These are phyloP conservation scores for Diaporthe destruens DNA, from an alignment of 2,329 filamentous ascomycete species.

Conservation along the genomic window DNA sequence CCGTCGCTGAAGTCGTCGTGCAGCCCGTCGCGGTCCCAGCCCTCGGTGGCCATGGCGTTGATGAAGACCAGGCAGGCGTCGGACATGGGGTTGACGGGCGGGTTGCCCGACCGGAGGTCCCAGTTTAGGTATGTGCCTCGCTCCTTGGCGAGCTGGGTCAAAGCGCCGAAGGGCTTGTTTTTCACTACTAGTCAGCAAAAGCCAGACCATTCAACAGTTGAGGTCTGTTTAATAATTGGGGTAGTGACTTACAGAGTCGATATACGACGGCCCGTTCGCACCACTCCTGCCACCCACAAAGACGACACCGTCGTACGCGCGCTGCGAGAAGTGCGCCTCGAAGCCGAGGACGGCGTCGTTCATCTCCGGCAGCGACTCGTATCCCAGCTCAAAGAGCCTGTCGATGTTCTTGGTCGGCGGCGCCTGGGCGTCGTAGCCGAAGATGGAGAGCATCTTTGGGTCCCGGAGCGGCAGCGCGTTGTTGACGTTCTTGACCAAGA, in stretches of 20 bases:
- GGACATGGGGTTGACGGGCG: slow-evolving; percentile 59
- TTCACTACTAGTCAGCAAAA: slow-evolving; percentile 39
- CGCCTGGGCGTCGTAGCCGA: slow-evolving; percentile 73
- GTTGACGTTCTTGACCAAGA: slow-evolving; percentile 81
- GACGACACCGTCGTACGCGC: slow-evolving; percentile 64
- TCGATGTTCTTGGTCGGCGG: slow-evolving; percentile 63
- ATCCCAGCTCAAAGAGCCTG: slow-evolving; percentile 57
- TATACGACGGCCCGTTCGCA: slow-evolving; percentile 63
- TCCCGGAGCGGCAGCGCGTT: slow-evolving; percentile 73
- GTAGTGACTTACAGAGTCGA: slow-evolving; percentile 57
- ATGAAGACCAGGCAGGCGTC: slow-evolving; percentile 76
- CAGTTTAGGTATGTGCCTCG: slow-evolving; percentile 71
- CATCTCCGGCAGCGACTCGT: slow-evolving; percentile 62
- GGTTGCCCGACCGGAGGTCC: slow-evolving; percentile 62
- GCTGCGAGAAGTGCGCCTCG: slow-evolving; percentile 60
- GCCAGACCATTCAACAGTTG: too few species aligned
- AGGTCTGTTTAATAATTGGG: slow-evolving; percentile 37
- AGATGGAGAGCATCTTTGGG: slow-evolving; percentile 68
- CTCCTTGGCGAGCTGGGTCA: slow-evolving; percentile 65
- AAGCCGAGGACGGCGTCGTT: slow-evolving; percentile 57
- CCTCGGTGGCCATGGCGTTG: slow-evolving; percentile 82
- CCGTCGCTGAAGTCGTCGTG: slow-evolving; percentile 76
- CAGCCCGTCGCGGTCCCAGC: slow-evolving; percentile 75
- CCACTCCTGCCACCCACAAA: slow-evolving; percentile 65
- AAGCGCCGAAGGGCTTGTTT: slow-evolving; percentile 66